A percentile compares a stretch with the other conserved stretches of the same genome.
Evolutionary conservation across 78 protist species (phyloP).

Genomic region (Mantamonas sphyraenae): DNA sequence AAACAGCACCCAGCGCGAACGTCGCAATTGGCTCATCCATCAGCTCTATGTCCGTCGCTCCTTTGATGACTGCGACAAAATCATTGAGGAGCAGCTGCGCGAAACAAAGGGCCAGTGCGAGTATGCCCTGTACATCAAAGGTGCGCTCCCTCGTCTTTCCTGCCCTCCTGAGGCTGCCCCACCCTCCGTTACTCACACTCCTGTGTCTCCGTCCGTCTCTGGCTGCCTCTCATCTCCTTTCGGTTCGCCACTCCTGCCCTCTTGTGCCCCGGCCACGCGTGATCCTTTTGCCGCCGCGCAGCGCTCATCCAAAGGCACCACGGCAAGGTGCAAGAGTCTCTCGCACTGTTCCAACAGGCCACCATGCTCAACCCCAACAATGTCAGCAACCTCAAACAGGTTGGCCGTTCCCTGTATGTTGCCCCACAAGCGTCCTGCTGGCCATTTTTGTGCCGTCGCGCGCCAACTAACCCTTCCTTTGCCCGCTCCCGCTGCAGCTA

Average conservation of each 20-base stretch:
- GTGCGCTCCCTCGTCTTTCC: not conserved
- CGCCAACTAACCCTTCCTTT: not conserved
- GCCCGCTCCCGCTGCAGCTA: not conserved
- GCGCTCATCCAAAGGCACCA: conserved; percentile 54
- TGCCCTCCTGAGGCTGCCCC: no score
- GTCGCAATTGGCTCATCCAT: conserved; percentile 37
- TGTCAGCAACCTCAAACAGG: conserved; percentile 58
- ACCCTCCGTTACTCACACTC: no score
- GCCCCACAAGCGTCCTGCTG: no score
- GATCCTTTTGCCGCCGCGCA: not conserved
- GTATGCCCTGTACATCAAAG: conserved; percentile 61
- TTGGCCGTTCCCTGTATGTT: conserved; percentile 43
- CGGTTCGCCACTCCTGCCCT: not conserved
- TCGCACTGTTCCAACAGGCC: conserved; percentile 54
- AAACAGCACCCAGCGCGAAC: conserved; percentile 15
- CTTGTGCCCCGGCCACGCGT: no score
- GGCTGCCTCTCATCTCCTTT: no score
- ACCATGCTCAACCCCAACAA: conserved; percentile 49
- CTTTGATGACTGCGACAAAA: conserved; percentile 13
- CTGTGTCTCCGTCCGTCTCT: no score
- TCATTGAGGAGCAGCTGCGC: conserved; percentile 30
- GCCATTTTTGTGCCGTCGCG: not conserved
- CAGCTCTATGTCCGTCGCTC: conserved; percentile 20
- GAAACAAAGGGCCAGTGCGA: conserved; percentile 21
- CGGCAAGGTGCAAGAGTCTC: conserved; percentile 66